Evolutionary conservation across 805 yeast species (phyloP).

Genomic region (Candida ficus): DNA sequence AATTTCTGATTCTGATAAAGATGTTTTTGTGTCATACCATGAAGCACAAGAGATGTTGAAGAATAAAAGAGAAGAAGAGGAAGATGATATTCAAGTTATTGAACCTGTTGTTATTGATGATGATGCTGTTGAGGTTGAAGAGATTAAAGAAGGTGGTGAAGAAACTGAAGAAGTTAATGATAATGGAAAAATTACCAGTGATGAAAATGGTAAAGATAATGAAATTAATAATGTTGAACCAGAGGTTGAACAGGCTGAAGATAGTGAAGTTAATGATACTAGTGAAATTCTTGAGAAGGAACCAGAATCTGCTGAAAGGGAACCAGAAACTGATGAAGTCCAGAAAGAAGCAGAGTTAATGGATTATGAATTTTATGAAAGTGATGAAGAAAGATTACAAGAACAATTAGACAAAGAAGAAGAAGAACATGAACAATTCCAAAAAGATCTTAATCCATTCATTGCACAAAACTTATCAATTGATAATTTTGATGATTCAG

Average conservation of each 20-base stretch:
- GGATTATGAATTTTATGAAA: slow-evolving; percentile 68
- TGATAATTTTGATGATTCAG: slow-evolving; percentile 29
- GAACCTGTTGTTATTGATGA: background rate
- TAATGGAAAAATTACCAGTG: background rate
- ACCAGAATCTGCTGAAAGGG: too few species aligned
- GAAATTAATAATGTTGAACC: background rate
- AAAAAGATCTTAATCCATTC: slow-evolving; percentile 32
- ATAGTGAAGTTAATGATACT: background rate
- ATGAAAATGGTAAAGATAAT: background rate
- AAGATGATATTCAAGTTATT: slow-evolving; percentile 12
- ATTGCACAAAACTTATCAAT: slow-evolving; percentile 4
- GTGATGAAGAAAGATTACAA: slow-evolving; percentile 67
- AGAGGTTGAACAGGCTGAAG: background rate
- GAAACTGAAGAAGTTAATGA: background rate
- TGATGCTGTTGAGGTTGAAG: background rate
- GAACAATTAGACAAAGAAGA: slow-evolving; percentile 66
- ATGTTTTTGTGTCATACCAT: slow-evolving; percentile 47
- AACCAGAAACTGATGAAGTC: too few species aligned
- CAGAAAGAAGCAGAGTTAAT: slow-evolving; percentile 16
- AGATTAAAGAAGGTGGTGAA: slow-evolving; percentile 7
- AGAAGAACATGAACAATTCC: slow-evolving; percentile 63
- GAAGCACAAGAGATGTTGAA: slow-evolving; percentile 36
- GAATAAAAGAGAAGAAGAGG: slow-evolving; percentile 13
- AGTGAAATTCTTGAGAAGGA: background rate
- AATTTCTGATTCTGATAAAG: too few species aligned